Evolutionary conservation across 257 asterid genomes (phyloP).

Genomic region (Solanum phureja): DNA sequence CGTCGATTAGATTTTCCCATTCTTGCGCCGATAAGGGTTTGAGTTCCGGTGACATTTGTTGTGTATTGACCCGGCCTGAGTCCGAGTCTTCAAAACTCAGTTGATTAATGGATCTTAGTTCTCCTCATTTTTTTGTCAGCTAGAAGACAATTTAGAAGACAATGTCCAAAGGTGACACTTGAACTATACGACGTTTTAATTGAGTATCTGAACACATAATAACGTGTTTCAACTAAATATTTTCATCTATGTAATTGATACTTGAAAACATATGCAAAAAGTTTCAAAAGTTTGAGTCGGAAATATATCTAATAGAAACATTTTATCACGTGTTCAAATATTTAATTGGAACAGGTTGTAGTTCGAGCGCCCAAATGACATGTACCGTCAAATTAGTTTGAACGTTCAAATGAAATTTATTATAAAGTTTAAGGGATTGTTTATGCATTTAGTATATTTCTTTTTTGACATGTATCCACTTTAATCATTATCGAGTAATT

Average conservation of each 20-base stretch:
- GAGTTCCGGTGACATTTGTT: slow-evolving; percentile 8
- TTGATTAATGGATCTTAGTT: background rate
- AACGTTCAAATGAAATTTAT: too few relatives aligned
- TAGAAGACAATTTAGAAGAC: background rate
- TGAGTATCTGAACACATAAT: background rate
- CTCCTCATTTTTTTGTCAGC: background rate
- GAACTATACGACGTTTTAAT: background rate
- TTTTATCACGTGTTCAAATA: background rate
- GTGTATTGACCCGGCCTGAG: background rate
- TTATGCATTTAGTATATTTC: background rate
- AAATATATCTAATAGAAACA: background rate
- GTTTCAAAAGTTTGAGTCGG: background rate
- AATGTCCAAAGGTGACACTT: background rate
- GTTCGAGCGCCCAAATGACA: background rate
- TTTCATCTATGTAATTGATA: background rate
- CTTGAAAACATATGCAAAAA: background rate
- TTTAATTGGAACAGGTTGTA: background rate
- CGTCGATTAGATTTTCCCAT: slow-evolving; percentile 83
- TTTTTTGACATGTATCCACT: background rate
- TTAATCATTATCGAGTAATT: background rate
- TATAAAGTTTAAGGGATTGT: background rate
- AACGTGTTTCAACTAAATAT: background rate
- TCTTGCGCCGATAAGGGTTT: slow-evolving; percentile 58
- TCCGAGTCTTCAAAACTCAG: background rate
- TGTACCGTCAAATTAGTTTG: too few relatives aligned